phyloP scores from a whole-genome alignment of 1,284 basidiomycete species.

The Anthracocystis walkeri region DNA sequence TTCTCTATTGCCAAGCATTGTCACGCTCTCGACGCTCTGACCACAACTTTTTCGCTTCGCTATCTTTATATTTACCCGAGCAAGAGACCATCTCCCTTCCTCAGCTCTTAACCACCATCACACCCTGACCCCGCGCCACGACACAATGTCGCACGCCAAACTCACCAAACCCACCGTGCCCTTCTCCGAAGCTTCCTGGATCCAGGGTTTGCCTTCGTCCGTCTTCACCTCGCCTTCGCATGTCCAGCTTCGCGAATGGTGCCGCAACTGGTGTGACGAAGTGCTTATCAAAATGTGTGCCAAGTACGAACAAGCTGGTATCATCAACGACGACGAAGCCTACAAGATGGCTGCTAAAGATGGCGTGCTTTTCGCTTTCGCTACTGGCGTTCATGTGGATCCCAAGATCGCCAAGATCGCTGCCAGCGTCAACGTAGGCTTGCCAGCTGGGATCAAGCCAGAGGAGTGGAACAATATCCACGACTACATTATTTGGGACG shows the following conservation, averaged over 20 bases:
- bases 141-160: slow-evolving; percentile 26
- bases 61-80: neutral
- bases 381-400: slow-evolving; percentile 43
- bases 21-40: no score
- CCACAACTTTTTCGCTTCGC: no score
- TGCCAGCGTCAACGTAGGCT: slow-evolving; percentile 22
- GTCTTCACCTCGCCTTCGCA: slow-evolving; percentile 50
- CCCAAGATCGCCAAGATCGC: slow-evolving; percentile 54
- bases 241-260: slow-evolving; percentile 50
- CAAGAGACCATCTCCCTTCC: neutral
- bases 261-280: slow-evolving; percentile 45
- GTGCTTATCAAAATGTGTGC: slow-evolving; percentile 42
- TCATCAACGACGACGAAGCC: slow-evolving; percentile 38
- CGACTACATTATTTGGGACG: slow-evolving; percentile 63
- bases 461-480: slow-evolving; percentile 63
- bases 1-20: neutral
- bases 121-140: neutral
- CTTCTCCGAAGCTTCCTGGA: slow-evolving; percentile 56
- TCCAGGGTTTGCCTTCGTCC: slow-evolving; percentile 52
- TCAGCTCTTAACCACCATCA: slow-evolving; percentile 1
- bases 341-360: slow-evolving; percentile 58
- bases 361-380: slow-evolving; percentile 58
- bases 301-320: slow-evolving; percentile 47
- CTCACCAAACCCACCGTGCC: slow-evolving; percentile 50
- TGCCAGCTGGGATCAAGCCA: slow-evolving; percentile 52